These are phyloP conservation scores for Syncephalis plumigaleata DNA, from an alignment of 371 early-diverging fungal genomes.

Conservation along the genomic window DNA sequence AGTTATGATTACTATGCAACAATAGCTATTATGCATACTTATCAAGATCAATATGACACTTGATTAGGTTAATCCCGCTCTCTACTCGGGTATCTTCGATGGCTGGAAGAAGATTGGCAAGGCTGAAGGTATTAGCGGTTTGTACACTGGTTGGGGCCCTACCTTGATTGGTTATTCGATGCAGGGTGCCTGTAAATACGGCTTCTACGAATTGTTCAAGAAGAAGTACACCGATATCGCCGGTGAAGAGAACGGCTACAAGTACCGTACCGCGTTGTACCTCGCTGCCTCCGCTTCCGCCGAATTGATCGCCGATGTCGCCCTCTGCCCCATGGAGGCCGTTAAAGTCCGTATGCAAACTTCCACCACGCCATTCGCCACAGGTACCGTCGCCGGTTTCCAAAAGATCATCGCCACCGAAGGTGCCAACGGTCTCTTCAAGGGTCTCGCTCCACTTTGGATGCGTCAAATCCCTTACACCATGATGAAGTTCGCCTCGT, in stretches of 20 bases:
- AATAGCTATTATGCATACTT: too few species aligned
- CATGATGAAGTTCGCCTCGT: conserved; percentile 81
- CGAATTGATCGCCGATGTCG: conserved; percentile 74
- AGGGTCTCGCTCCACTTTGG: conserved; percentile 62
- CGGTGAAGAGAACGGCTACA: conserved; percentile 54
- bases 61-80: conserved; percentile 28
- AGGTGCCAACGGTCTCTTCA: conserved; percentile 51
- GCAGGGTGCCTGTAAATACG: conserved; percentile 81
- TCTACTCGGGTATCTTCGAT: conserved; percentile 48
- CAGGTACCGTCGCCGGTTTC: conserved; percentile 40
- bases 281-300: conserved; percentile 67
- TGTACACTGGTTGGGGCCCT: conserved; percentile 63
- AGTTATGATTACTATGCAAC: neutral
- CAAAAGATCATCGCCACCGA: conserved; percentile 34
- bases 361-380: conserved; percentile 45
- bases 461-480: conserved; percentile 84
- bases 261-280: conserved; percentile 60
- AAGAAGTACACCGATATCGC: conserved; percentile 37
- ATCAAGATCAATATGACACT: too few species aligned
- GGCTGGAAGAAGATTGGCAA: conserved; percentile 47
- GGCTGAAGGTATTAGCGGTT: conserved; percentile 46
- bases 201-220: conserved; percentile 75
- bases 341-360: conserved; percentile 68
- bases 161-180: conserved; percentile 74
- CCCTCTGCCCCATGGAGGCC: conserved; percentile 70